Base-by-base conservation (phyloP, 208 protist species). In the Leishmania arabica region DNA sequence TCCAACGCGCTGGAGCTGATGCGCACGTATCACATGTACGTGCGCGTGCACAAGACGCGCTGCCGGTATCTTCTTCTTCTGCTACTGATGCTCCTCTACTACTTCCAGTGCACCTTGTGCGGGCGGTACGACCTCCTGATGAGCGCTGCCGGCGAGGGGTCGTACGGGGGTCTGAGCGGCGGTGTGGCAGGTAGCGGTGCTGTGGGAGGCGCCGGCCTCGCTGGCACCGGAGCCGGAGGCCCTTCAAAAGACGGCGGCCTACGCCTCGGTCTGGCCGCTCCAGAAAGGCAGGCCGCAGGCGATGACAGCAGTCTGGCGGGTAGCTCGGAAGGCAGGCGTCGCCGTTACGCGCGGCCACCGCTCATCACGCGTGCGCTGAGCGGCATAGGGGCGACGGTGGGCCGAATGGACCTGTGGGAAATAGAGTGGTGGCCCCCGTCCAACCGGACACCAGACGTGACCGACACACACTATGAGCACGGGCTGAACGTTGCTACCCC, bases 11-110 rank as follows among this genome's bases (percentile, higher is more conserved):
- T 81, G 21, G 82, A 85, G 56, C 70, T 78, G 60, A 81, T 85
- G 77, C 82, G 82, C 62, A 77, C 53, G 54, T 74, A 85, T 58
- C 45, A 79, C 75, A 15, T 74, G 21, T 86, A 83, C 75, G 68
- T 86, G 17, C 78, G 66, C 8, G 45, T 49, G 58, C 78, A 62
- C 47, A 82, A 82, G 60, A 62, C 75, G 27, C 83, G 69, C 19
- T 69, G 75, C 15, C 83, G 83, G 27, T 65, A 69, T 58, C 37
- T 80, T 27, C 27, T 82, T 0, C 31, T 83, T 9, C n/a, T 82
- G 9, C 56, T 82, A 27, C 53, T 80, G n/a, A 40, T 77, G 1
- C 2, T 83, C 5, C 34, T 86, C 47, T 82, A 83, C 78, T 86
- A 80, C 68, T 77, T 27, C 19, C 54, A 71, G 74, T 82, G 72